Evolutionary conservation across 2,329 filamentous ascomycete species (phyloP).

Genomic region (Microcyclosporella mali): DNA sequence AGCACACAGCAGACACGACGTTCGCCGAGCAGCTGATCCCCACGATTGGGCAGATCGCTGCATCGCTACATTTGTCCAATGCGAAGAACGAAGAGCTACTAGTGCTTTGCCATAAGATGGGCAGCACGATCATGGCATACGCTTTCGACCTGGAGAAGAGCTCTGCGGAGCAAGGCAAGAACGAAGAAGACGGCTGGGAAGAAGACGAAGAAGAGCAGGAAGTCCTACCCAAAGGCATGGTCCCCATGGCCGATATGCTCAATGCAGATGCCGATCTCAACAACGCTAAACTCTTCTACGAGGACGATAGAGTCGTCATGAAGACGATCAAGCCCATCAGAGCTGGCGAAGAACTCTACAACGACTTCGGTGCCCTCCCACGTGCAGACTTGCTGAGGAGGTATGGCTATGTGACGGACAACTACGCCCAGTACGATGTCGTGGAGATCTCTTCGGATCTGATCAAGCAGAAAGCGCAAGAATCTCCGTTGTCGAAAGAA

Average conservation of each 20-base stretch:
- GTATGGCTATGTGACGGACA: conserved; percentile 79
- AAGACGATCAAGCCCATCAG: conserved; percentile 62
- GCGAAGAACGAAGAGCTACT: conserved; percentile 38
- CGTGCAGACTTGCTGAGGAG: conserved; percentile 75
- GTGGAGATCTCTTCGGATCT: conserved; percentile 65
- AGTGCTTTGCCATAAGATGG: conserved; percentile 67
- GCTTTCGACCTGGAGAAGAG: conserved; percentile 70
- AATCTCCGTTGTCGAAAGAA: conserved; percentile 11
- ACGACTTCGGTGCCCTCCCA: conserved; percentile 82
- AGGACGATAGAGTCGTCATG: conserved; percentile 59
- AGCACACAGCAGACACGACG: conserved; percentile 61
- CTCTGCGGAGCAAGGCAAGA: conserved; percentile 45
- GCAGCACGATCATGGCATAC: conserved; percentile 85
- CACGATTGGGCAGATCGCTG: conserved; percentile 39
- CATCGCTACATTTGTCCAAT: conserved; percentile 26
- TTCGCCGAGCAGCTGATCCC: conserved; percentile 56
- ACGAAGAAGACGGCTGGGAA: conserved; percentile 45
- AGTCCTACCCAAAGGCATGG: conserved; percentile 66
- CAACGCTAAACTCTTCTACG: conserved; percentile 64
- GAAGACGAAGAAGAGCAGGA: conserved; percentile 35
- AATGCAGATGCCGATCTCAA: conserved; percentile 80
- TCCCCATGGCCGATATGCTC: conserved; percentile 82
- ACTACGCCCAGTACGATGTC: conserved; percentile 73
- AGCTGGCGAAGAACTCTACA: conserved; percentile 71
- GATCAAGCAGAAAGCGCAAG: conserved; percentile 45